phyloP scores from a whole-genome alignment of 2,329 filamentous ascomycete genomes.

The Neofusicoccum laricinum region DNA sequence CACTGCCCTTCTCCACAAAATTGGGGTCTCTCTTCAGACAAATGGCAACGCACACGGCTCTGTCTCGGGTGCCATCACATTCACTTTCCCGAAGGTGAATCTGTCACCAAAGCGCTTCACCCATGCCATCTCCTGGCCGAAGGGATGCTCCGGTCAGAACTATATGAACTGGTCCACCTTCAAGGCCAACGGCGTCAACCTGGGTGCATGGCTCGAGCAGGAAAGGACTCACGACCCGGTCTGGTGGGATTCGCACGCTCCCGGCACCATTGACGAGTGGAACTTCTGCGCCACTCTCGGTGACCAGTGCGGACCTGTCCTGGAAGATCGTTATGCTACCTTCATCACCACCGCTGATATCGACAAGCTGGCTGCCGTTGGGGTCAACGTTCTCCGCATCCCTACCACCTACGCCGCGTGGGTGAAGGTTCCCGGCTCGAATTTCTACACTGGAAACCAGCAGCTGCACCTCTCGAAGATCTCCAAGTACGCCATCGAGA shows the following conservation, averaged over 20 bases:
- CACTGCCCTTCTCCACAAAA: background rate
- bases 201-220: slow-evolving; percentile 35
- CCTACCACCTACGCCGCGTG: slow-evolving; percentile 38
- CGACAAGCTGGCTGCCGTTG: slow-evolving; percentile 31
- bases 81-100: background rate
- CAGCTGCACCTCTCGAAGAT: slow-evolving; percentile 16
- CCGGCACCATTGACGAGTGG: slow-evolving; percentile 34
- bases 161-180: slow-evolving; percentile 23
- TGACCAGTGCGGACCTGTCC: slow-evolving; percentile 26
- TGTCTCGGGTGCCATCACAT: background rate
- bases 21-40: background rate
- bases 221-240: slow-evolving; percentile 28
- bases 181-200: slow-evolving; percentile 25
- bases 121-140: background rate
- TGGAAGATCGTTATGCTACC: slow-evolving; percentile 30
- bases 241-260: slow-evolving; percentile 24
- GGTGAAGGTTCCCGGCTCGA: slow-evolving; percentile 33
- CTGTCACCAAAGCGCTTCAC: background rate
- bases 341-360: slow-evolving; percentile 27
- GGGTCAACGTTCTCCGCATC: slow-evolving; percentile 35
- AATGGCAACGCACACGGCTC: background rate
- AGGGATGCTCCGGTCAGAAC: background rate
- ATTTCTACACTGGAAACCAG: slow-evolving; percentile 35
- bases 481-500: slow-evolving; percentile 32
- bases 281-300: slow-evolving; percentile 31